Conservation (phyloP, 2,329 filamentous ascomycete genomes). For the Sarocladiaceae sp. region DNA sequence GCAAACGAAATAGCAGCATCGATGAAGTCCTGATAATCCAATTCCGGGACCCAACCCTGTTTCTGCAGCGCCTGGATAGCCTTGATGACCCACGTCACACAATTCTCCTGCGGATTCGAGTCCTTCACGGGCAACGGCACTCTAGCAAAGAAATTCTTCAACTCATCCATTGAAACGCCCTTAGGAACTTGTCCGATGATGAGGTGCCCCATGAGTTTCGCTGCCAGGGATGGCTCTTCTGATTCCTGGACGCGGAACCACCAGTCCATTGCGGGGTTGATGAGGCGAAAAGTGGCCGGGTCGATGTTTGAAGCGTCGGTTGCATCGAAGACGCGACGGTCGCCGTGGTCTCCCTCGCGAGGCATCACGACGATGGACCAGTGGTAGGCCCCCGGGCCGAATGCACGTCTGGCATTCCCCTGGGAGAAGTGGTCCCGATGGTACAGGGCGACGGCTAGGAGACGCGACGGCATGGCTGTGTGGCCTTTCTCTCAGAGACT, state of each 20-base stretch:
- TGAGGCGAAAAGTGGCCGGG: constrained; percentile 24
- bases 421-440: constrained; percentile 23
- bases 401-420: constrained; percentile 17
- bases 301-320: constrained; percentile 26
- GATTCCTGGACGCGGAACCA: constrained; percentile 19
- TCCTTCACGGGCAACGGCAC: constrained; percentile 26
- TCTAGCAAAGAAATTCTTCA: constrained; percentile 17
- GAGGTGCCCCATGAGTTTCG: constrained; percentile 23
- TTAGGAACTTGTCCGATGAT: constrained; percentile 21
- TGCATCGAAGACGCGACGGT: constrained; percentile 21
- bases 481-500: too few species aligned
- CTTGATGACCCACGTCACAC: constrained; percentile 26
- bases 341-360: constrained; percentile 10
- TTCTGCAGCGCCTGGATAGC: constrained; percentile 22
- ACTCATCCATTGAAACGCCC: constrained; percentile 14
- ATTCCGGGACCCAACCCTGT: constrained; percentile 19
- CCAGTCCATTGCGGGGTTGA: constrained; percentile 29
- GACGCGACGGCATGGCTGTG: too few species aligned
- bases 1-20: constrained; percentile 23
- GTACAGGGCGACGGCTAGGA: constrained; percentile 21
- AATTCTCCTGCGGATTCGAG: constrained; percentile 28
- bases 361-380: constrained; percentile 25
- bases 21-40: constrained; percentile 23
- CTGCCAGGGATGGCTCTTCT: constrained; percentile 14
- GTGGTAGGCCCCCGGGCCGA: constrained; percentile 26